Evolutionary conservation across 306 rosid species (phyloP), one percentile per base, ranked within the genome.

Genomic region (Corylus avellana): DNA sequence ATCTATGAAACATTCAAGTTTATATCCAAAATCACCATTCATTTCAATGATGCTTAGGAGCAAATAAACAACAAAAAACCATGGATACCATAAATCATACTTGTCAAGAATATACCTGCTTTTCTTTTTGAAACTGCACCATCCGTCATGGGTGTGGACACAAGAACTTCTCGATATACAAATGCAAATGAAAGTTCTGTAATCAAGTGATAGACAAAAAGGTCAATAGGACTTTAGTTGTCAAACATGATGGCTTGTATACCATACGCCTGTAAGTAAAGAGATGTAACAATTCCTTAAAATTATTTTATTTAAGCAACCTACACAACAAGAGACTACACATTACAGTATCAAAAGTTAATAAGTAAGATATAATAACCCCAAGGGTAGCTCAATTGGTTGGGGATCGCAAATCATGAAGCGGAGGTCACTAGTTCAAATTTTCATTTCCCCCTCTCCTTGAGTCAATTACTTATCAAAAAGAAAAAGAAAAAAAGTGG

Each of bases 121-220:
- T 95, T 95, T 81, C 98, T 85, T 88, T 95, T 95, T 46, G 88
- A 80, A 82, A 70, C 79, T 37, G 84, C 81, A 81, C 84, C 91
- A 48, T 84, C 92, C 20, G 82, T 82, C 70, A 57, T 14, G 4
- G 85, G 62, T 35, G 80, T 55, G 48, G 88, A 82, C 55, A 20
- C 47, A 62, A 75, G 80, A 82, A 88, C 92, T 77, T 95, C 97
- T 78, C 99, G 88, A 89, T 86, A 95, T 70, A 95, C 99, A 85
- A 93, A 95, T 47, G 93, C 88, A 90, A 80, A 89, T 57, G 97
- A 94, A 37, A 18, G 1, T 64, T 90, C 97, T 95, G 94, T 47
- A 84, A 56, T 75, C 25, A 57, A 67, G 76, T 48, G 50, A 67
- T 42, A 59, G 50, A 73, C 9, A 70, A 68, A 79, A 78, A 3